Evolutionary conservation across 2,329 filamentous ascomycete species (phyloP).

Genomic region (Pseudocercospora macadamiae): DNA sequence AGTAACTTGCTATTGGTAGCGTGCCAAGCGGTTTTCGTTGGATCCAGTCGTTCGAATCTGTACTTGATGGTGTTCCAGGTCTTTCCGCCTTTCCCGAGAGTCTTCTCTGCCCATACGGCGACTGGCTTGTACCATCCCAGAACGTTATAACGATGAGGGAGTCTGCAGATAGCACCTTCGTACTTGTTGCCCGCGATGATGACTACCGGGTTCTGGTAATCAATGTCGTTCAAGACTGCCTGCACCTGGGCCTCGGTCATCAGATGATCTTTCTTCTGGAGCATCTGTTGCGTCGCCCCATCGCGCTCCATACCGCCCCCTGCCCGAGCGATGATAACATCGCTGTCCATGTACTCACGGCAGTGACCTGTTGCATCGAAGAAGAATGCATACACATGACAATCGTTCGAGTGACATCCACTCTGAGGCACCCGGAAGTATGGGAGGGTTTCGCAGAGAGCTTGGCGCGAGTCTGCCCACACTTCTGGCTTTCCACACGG

Average conservation of each 20-base stretch:
- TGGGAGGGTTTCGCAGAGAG: constrained; percentile 64
- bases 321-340: constrained; percentile 66
- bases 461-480: constrained; percentile 62
- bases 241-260: constrained; percentile 41
- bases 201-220: constrained; percentile 55
- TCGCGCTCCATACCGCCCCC: constrained; percentile 59
- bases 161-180: constrained; percentile 49
- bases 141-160: constrained; percentile 65
- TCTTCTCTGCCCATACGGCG: constrained; percentile 68
- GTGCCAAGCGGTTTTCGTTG: constrained; percentile 53
- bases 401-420: constrained; percentile 57
- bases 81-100: constrained; percentile 37
- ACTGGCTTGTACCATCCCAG: constrained; percentile 71
- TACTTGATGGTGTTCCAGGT: constrained; percentile 55
- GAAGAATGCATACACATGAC: constrained; percentile 60
- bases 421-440: constrained; percentile 66
- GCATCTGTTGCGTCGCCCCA: constrained; percentile 51
- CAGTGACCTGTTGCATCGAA: constrained; percentile 57
- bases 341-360: constrained; percentile 61
- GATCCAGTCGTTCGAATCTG: constrained; percentile 66
- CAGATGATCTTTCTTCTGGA: constrained; percentile 52
- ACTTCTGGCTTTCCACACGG: constrained; percentile 50
- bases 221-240: constrained; percentile 52
- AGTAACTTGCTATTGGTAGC: constrained; percentile 24
- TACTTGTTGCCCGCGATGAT: constrained; percentile 56